Conservation (phyloP, 768 basidiomycete genomes). For the Fibroporia radiculosa region DNA sequence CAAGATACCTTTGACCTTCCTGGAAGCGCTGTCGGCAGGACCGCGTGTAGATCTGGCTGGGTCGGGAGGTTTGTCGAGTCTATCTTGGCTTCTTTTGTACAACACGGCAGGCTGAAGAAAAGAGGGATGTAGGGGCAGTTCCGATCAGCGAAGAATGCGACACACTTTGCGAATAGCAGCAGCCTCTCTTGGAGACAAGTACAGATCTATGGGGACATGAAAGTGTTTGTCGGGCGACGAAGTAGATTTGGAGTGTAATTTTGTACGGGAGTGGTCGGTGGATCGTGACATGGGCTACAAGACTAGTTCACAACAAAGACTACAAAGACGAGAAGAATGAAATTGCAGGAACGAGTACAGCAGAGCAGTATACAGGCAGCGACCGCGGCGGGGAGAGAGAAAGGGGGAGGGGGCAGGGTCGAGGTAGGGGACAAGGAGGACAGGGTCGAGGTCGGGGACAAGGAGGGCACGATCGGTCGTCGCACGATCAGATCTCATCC, state of each 20-base stretch:
- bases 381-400: too few relatives aligned
- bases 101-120: slow-evolving; percentile 23
- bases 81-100: slow-evolving; percentile 52
- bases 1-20: slow-evolving; percentile 57
- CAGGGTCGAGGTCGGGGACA: too few relatives aligned
- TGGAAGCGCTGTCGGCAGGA: slow-evolving; percentile 33
- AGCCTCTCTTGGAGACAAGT: slow-evolving; percentile 45
- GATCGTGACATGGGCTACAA: too few relatives aligned
- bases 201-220: slow-evolving; percentile 36
- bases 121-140: slow-evolving; percentile 1
- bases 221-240: background rate
- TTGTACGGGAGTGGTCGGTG: too few relatives aligned
- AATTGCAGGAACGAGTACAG: too few relatives aligned
- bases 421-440: too few relatives aligned
- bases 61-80: slow-evolving; percentile 32
- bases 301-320: too few relatives aligned
- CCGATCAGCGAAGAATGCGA: background rate
- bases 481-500: too few relatives aligned
- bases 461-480: too few relatives aligned
- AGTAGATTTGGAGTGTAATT: background rate
- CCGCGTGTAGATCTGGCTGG: slow-evolving; percentile 17
- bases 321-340: too few relatives aligned
- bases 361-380: too few relatives aligned
- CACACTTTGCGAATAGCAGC: slow-evolving; percentile 51
- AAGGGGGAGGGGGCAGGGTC: too few relatives aligned